phyloP scores from a whole-genome alignment of 2,329 filamentous ascomycete species.

The Trichoderma afroharzianum region DNA sequence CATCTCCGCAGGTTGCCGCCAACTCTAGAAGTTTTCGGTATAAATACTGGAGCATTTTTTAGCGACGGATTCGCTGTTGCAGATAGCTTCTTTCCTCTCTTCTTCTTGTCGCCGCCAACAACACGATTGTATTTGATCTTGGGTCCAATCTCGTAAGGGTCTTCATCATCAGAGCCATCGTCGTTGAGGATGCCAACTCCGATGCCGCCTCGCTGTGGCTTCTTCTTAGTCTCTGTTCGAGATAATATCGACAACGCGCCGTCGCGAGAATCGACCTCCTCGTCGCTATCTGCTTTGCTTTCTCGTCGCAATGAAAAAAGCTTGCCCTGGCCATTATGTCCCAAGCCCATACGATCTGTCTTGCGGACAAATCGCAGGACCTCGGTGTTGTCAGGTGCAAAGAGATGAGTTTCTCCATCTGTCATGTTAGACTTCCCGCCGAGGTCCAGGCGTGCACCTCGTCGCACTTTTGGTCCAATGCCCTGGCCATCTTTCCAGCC shows the following conservation, averaged over 20 bases:
- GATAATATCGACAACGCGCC: conserved; percentile 21
- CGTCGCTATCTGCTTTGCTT: conserved; percentile 45
- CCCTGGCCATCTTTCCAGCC: conserved; percentile 95
- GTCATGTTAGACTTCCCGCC: conserved; percentile 37
- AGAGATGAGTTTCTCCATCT: conserved; percentile 60
- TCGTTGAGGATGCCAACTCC: conserved; percentile 89
- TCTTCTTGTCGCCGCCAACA: conserved; percentile 78
- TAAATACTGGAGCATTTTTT: conserved; percentile 67
- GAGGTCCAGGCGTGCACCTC: conserved; percentile 63
- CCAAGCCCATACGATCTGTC: conserved; percentile 66
- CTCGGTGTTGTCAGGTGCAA: conserved; percentile 76
- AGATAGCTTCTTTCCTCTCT: conserved; percentile 53
- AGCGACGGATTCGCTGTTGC: conserved; percentile 61
- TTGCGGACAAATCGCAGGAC: conserved; percentile 67
- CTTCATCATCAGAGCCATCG: conserved; percentile 90
- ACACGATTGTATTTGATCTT: conserved; percentile 82
- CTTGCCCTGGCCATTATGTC: conserved; percentile 57
- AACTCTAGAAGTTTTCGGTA: conserved; percentile 52
- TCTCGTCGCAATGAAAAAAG: conserved; percentile 39
- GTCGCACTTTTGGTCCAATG: conserved; percentile 78
- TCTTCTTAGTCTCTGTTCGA: conserved; percentile 47
- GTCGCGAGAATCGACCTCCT: conserved; percentile 31
- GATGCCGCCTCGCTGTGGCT: conserved; percentile 61
- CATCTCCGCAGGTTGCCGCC: conserved; percentile 54
- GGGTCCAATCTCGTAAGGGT: conserved; percentile 88